phyloP scores from a whole-genome alignment of 805 yeast species.

The Crinitomyces ghanaensis region DNA sequence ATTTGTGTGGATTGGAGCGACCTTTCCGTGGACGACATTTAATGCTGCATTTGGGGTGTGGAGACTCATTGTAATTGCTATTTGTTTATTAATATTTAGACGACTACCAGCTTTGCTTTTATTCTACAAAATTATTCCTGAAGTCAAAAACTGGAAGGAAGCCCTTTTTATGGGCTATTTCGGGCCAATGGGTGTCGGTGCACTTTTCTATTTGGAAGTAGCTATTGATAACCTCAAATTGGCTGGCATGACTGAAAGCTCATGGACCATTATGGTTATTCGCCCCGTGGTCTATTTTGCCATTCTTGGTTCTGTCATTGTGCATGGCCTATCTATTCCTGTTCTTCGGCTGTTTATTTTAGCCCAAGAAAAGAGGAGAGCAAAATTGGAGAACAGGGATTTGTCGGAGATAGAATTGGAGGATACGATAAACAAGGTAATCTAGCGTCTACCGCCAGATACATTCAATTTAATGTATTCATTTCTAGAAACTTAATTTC shows the following conservation, averaged over 20 bases:
- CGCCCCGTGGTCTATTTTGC: constrained; percentile 65
- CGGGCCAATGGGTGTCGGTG: constrained; percentile 69
- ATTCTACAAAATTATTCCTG: constrained; percentile 48
- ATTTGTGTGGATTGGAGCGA: constrained; percentile 59
- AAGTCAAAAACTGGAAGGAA: constrained; percentile 52
- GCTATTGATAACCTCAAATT: constrained; percentile 31
- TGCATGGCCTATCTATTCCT: constrained; percentile 44
- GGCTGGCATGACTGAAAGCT: constrained; percentile 6
- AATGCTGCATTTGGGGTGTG: constrained; percentile 29
- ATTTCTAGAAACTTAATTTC: too few species aligned
- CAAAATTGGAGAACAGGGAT: not conserved
- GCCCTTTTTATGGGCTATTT: constrained; percentile 64
- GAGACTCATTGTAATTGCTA: constrained; percentile 25
- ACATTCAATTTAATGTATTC: too few species aligned
- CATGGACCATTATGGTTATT: constrained; percentile 38
- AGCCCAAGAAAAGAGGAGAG: constrained; percentile 2
- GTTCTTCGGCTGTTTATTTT: constrained; percentile 7
- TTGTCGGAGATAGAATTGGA: too few species aligned
- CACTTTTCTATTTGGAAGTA: constrained; percentile 42
- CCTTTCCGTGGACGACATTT: constrained; percentile 58
- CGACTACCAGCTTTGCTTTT: constrained; percentile 29
- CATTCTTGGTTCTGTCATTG: constrained; percentile 57
- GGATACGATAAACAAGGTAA: too few species aligned
- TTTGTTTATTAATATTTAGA: constrained; percentile 25
- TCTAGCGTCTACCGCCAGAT: too few species aligned